Evolutionary conservation across 129 eudicot species (phyloP), one percentile per base, ranked within the genome.

Genomic region (Heracleum sosnowskyi): DNA sequence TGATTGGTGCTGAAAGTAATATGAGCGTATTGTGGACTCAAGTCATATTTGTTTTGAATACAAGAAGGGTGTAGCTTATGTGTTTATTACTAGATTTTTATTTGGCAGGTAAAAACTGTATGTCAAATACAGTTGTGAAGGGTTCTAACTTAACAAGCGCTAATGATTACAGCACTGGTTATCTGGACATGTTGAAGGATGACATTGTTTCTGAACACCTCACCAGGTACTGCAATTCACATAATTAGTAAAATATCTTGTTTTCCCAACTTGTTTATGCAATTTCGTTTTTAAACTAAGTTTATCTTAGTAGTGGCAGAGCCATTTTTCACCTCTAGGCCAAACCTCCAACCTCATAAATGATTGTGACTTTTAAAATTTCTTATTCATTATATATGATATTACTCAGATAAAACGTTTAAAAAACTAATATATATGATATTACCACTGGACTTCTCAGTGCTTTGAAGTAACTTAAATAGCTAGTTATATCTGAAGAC

Each of bases 151-250:
- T 15, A 39, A 29, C 49, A 39, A 81, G 78, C 49, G 78, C 82
- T 42, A 77, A 77, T 57, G 78, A 37, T 24, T 41, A 78, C 80
- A 70, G 78, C 29, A 29, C 55, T 63, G 82, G 47, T 78, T 39
- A 84, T 77, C 62, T 76, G 75, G 90, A 87, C 84, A 87, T 92
- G 75, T 73, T 95, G 49, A 83, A 80, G 75, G 97, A 95, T 73
- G 97, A 95, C 75, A 89, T 95, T 76, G 98, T 95, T 63, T 95
- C 97, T 71, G 96, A 95, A 85, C 97, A 95, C 80, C 90, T 91
- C 75, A 95, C 97, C 78, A 91, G 95, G 97, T 91, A 84, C 75
- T 66, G 55, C 51, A 74, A 51, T 77, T 63, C 72, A 76, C 46
- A 2, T 76, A 28, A 36, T 6, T 51, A 40, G 13, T 51, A 10